These are phyloP conservation scores for Venturia oleaginea DNA, from an alignment of 2,329 filamentous ascomycete species.

Conservation along the genomic window DNA sequence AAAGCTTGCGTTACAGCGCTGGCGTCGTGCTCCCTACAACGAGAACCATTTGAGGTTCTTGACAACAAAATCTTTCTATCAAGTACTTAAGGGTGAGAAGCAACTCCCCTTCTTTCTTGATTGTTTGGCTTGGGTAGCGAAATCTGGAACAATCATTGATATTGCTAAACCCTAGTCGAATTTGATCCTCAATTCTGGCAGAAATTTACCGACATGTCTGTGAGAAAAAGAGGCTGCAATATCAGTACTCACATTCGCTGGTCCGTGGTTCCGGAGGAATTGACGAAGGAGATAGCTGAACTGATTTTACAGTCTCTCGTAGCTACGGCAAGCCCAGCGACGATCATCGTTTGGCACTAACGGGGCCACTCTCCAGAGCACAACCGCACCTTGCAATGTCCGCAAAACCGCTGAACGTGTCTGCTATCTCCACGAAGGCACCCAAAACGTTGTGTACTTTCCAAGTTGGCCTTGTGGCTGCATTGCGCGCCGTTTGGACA, in stretches of 20 bases:
- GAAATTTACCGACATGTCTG: background rate
- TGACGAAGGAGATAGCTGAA: background rate
- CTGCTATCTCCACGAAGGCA: background rate
- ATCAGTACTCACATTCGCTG: background rate
- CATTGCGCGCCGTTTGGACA: background rate
- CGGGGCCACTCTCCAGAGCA: background rate
- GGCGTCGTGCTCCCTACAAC: background rate
- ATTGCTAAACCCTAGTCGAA: background rate
- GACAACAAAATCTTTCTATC: background rate
- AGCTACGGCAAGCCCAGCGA: background rate
- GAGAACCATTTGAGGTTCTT: background rate
- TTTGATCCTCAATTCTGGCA: background rate
- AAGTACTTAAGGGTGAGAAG: background rate
- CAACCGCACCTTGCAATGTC: background rate
- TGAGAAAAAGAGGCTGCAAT: background rate
- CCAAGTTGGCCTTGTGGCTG: background rate
- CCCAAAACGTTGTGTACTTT: background rate
- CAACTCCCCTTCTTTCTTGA: background rate
- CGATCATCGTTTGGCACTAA: background rate
- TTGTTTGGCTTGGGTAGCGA: background rate
- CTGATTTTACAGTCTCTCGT: background rate
- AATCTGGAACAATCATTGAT: background rate
- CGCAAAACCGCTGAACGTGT: background rate
- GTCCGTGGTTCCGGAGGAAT: background rate
- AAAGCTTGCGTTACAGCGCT: slow-evolving; percentile 2